These are phyloP conservation scores for Aspergillus fumigatus DNA, from an alignment of 2,329 filamentous ascomycete species.

Conservation along the genomic window DNA sequence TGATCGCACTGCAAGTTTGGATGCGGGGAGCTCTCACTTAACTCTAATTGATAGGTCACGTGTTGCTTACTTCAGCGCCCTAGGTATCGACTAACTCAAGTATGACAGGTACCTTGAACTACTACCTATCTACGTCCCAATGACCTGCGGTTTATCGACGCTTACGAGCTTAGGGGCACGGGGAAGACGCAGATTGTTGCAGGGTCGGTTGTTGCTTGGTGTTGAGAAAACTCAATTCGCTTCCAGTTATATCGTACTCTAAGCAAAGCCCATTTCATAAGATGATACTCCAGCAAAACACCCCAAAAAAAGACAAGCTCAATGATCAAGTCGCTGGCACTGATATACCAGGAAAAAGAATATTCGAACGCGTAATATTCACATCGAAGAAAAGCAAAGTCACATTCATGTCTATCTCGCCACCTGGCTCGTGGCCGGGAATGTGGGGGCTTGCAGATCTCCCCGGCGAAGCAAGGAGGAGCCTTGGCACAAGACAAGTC, in stretches of 20 bases:
- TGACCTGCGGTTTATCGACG: not conserved
- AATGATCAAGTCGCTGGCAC: conserved; percentile 14
- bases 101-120: not conserved
- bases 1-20: not conserved
- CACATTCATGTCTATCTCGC: not conserved
- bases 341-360: conserved; percentile 6
- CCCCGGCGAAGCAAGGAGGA: not conserved
- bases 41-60: not conserved
- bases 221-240: not conserved
- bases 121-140: not conserved
- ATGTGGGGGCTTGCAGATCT: not conserved
- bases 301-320: conserved; percentile 6
- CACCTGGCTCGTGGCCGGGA: not conserved
- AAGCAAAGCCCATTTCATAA: not conserved
- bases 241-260: not conserved
- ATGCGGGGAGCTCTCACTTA: not conserved
- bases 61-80: not conserved
- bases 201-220: not conserved
- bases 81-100: not conserved
- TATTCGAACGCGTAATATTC: conserved; percentile 14
- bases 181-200: not conserved
- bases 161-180: not conserved
- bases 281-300: not conserved
- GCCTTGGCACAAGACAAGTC: not conserved
- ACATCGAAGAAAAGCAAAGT: conserved; percentile 13